Evolutionary conservation across 2,329 filamentous ascomycete genomes (phyloP), one percentile per base, ranked within the genome.

Genomic region (Clarireedia sp.): DNA sequence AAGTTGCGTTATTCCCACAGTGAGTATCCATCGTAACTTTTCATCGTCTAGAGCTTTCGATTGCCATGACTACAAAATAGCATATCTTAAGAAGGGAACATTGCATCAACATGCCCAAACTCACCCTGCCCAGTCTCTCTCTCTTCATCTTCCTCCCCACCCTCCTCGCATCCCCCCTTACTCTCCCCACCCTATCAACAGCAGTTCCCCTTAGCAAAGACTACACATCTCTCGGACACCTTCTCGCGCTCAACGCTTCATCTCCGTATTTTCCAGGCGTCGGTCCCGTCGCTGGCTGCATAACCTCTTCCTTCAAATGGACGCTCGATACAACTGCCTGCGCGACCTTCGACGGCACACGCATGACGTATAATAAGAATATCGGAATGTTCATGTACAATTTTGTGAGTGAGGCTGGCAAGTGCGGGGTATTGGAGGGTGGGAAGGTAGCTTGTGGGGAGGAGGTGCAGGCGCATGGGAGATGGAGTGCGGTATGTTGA

Each of bases 371-470:
- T 7, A 38, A 48, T 12, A 9, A 26, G 10, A 47, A 33, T 16
- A 47, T 53, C 10, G 21, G 29, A 1, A 53, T 53, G 51, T 53
- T 33, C 24, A 53, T 47, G 51, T 53, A 53, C 40, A 33, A 12
- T 19, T 53, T 53, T 40, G n/a, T 4, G 14, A 53, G 17, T 16
- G 10, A 21, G 6, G 4, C 10, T 10, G 51, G 51, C 3, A 0
- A 10, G 2, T 54, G 51, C 17, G 33, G 33, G 3, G 4, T 48
- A 5, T 23, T 23, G 24, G 33, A 40, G 5, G 51, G 51, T n/a
- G 43, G 51, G 5, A 19, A 44, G 3, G 51, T 54, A 5, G 47
- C 33, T n/a, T 54, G 51, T 17, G 46, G 29, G 12, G 14, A 16
- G 7, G 21, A 10, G 4, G n/a, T 5, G 2, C 8, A 48, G 19